A percentile compares a stretch with the other conserved stretches of the same genome.
Evolutionary conservation across 306 rosid species (phyloP).

Genomic region (Sicyos edulis): DNA sequence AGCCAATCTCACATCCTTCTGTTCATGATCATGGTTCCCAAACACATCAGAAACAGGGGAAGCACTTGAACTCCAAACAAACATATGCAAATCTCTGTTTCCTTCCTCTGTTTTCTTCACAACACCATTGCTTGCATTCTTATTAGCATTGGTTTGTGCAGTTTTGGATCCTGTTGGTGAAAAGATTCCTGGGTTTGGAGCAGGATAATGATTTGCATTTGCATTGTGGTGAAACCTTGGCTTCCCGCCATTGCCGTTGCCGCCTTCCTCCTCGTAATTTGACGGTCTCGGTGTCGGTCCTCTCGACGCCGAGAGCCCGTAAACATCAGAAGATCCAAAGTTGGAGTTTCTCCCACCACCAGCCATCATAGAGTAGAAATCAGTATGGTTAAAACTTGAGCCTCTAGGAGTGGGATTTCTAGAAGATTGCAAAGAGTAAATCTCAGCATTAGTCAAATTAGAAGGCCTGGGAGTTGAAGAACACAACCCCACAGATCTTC

Average conservation of each 20-base stretch:
- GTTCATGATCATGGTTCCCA: slow-evolving; percentile 66
- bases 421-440: slow-evolving; percentile 75
- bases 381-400: slow-evolving; percentile 84
- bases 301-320: slow-evolving; percentile 59
- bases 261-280: slow-evolving; percentile 60
- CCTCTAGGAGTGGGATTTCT: slow-evolving; percentile 79
- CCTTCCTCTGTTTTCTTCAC: slow-evolving; percentile 25
- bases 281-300: slow-evolving; percentile 77
- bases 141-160: slow-evolving; percentile 5
- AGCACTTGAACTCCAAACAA: slow-evolving; percentile 90
- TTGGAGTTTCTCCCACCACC: slow-evolving; percentile 55
- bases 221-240: slow-evolving; percentile 40
- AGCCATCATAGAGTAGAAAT: slow-evolving; percentile 82
- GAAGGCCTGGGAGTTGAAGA: slow-evolving; percentile 76
- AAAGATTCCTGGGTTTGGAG: slow-evolving; percentile 84
- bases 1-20: slow-evolving; percentile 54
- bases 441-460: slow-evolving; percentile 81
- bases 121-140: slow-evolving; percentile 40
- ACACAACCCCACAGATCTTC: slow-evolving; percentile 69
- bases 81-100: slow-evolving; percentile 77
- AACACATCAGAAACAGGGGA: slow-evolving; percentile 83
- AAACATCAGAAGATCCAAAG: slow-evolving; percentile 58
- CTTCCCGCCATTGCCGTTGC: slow-evolving; percentile 26
- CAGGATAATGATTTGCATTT: slow-evolving; percentile 50
- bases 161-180: slow-evolving; percentile 59